These are phyloP conservation scores for Neoboletus magnificus DNA, from an alignment of 768 basidiomycete species.

Conservation along the genomic window DNA sequence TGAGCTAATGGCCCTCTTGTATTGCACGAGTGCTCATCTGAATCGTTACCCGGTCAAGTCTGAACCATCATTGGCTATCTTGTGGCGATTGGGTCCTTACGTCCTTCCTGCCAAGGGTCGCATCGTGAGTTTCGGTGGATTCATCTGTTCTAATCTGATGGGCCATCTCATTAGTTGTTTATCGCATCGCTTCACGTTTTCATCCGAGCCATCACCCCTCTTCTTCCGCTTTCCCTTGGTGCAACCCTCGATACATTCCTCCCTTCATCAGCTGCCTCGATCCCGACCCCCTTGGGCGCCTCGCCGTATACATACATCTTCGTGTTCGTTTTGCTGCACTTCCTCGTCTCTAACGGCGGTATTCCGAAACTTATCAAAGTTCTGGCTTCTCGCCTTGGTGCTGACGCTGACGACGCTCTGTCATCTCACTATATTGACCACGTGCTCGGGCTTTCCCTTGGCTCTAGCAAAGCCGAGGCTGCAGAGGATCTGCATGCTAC, in stretches of 20 bases:
- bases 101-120: constrained; percentile 21
- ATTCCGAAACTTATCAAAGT: constrained; percentile 64
- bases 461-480: constrained; percentile 77
- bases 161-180: constrained; percentile 41
- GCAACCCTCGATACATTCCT: constrained; percentile 28
- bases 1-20: constrained; percentile 1
- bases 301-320: constrained; percentile 71
- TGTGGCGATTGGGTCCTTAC: constrained; percentile 19
- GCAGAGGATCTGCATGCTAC: constrained; percentile 50
- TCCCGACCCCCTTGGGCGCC: constrained; percentile 25
- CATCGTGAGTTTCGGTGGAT: constrained; percentile 16
- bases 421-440: constrained; percentile 72
- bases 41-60: neutral
- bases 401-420: constrained; percentile 73
- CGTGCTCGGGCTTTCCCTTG: constrained; percentile 79
- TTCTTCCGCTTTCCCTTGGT: constrained; percentile 69
- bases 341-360: constrained; percentile 76
- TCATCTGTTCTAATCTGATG: constrained; percentile 1
- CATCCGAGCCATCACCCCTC: constrained; percentile 73
- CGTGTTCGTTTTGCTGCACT: constrained; percentile 64
- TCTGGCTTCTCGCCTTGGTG: constrained; percentile 87
- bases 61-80: constrained; percentile 13
- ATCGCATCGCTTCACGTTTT: constrained; percentile 70
- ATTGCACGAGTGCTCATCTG: neutral
- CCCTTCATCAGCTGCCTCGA: constrained; percentile 15